Evolutionary conservation across 345 rosid genomes (phyloP).

Genomic region (Hirschfeldia incana): DNA sequence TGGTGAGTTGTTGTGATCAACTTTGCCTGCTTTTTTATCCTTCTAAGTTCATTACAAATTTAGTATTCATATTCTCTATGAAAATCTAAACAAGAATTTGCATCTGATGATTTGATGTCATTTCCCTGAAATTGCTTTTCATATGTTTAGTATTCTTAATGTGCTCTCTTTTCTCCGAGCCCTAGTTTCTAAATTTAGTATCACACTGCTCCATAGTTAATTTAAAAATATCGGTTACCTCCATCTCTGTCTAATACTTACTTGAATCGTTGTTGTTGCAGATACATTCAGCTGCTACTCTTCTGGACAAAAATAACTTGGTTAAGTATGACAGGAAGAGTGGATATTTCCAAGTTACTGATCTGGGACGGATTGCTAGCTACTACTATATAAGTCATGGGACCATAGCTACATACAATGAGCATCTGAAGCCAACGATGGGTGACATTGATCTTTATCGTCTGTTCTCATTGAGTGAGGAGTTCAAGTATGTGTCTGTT

Average conservation of each 20-base stretch:
- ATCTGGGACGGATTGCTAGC: no score
- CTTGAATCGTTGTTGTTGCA: constrained; percentile 35
- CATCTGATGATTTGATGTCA: constrained; percentile 1
- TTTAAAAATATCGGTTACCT: background rate
- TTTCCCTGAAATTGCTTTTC: background rate
- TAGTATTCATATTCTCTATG: background rate
- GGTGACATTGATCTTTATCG: no score
- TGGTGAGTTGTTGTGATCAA: background rate
- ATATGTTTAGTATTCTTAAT: background rate
- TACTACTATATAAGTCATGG: no score
- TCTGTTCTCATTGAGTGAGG: no score
- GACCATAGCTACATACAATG: no score
- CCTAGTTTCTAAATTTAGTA: background rate
- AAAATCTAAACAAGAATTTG: constrained; percentile 1
- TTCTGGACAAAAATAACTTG: no score
- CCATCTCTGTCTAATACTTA: constrained; percentile 13
- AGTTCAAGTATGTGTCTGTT: no score
- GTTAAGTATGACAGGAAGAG: no score
- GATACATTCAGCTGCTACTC: no score
- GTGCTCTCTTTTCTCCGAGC: background rate
- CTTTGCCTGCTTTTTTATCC: background rate
- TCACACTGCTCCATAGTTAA: constrained; percentile 1
- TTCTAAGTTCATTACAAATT: constrained; percentile 6
- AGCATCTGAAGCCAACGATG: no score
- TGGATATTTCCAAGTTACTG: no score